Evolutionary conservation across 2,329 filamentous ascomycete species (phyloP), one percentile per base, ranked within the genome.

Genomic region (Microsporum canis): DNA sequence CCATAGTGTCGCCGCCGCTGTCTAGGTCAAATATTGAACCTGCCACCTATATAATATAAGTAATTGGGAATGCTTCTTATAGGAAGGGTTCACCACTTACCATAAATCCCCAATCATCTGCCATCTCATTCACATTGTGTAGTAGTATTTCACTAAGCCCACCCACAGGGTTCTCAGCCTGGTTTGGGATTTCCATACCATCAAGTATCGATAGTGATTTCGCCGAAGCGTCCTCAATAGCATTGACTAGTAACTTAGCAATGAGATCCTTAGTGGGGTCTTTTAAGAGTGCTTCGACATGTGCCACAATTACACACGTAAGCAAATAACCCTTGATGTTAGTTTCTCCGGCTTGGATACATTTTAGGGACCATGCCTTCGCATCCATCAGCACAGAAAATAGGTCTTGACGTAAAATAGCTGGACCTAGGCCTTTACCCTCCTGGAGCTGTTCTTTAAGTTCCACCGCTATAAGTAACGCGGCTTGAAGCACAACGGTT

Each of bases 321-420:
- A 83, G 72, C 17, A 84, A 57, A 45, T 78, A 78, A 0, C 79
- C 78, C 64, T 84, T 84, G 23, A 79, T 70, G 60, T 83, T 84
- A 0, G 80, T 83, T 68, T 84, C 80, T 1, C 80, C 82, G 0
- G 72, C 73, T 53, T 74, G 65, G n/a, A 83, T 71, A 6, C 70
- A 72, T 4, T 66, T 63, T 51, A 79, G 66, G 0, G 66, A 66
- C 77, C 77, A 82, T 0, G 57, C 57, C 41, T 71, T 75, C 0
- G 73, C 70, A 8, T 81, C 76, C 0, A 76, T 67, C 3, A 83
- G 3, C 1, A 68, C 61, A 0, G 66, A 62, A 7, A 73, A 59
- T 0, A 73, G 59, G 58, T 72, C 70, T 0, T 61, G 62, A 1
- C 71, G 68, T 8, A 71, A 63, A 14, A 65, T 60, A 1, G 67